Base-by-base conservation (phyloP, 345 rosid genomes). In the Zanthoxylum bungeanum region DNA sequence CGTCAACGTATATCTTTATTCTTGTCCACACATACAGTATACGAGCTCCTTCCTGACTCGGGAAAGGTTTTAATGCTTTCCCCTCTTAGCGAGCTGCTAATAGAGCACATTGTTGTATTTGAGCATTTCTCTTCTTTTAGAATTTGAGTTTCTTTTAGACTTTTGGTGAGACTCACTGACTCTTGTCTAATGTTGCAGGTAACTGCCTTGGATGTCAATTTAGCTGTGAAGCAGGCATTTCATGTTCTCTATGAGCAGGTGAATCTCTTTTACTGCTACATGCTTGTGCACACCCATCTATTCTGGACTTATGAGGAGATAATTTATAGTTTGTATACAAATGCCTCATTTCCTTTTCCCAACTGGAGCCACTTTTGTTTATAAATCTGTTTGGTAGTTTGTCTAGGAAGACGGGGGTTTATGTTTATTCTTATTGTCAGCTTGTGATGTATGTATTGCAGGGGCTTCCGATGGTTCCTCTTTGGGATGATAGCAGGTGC, bases 141-240 rank as follows among this genome's bases (percentile, higher is more conserved):
- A n/a, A n/a, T n/a, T n/a, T n/a, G n/a, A n/a, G n/a, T n/a, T n/a
- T n/a, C n/a, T n/a, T 31, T 6, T 3, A 31, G n/a, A 31, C 0
- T 58, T 56, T 4, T 12, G 30, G 1, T 47, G 59, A 59, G 34
- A 66, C 25, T 60, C 22, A 22, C 33, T 64, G 27, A 51, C n/a
- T n/a, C n/a, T n/a, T n/a, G n/a, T 75, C 36, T 51, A 63, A 60
- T 52, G 52, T 62, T 60, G 60, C 86, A 95, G 99, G 93, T 95
- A 58, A 79, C 93, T 72, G 96, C 94, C 27, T 84, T 95, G 91
- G 99, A 95, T 85, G 91, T 92, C 74, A 85, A 83, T 77, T 80
- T 92, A 76, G 97, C 99, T 14, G 99, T 95, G 78, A 92, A 95
- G 84, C 99, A 92, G 84, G 99, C 99, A 73, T 95, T 95, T 70